Evolutionary conservation across 2,329 filamentous ascomycete genomes (phyloP).

Genomic region (Hypomyces rosellus): DNA sequence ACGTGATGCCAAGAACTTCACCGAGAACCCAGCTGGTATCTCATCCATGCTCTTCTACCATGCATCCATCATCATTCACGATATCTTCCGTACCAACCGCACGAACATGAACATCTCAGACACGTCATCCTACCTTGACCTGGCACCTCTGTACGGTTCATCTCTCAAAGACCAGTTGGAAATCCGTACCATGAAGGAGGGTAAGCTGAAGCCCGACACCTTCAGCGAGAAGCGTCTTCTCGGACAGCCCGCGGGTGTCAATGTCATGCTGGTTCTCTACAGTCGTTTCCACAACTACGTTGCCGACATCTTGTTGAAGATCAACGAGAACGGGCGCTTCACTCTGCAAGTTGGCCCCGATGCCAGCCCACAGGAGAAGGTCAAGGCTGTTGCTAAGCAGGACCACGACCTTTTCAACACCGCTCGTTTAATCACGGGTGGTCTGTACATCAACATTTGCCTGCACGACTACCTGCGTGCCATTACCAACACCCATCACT

Average conservation of each 20-base stretch:
- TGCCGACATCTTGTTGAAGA: constrained; percentile 53
- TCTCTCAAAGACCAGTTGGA: constrained; percentile 55
- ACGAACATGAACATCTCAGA: constrained; percentile 56
- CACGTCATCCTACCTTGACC: constrained; percentile 69
- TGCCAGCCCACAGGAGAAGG: constrained; percentile 22
- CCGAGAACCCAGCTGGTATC: constrained; percentile 63
- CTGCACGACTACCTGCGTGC: constrained; percentile 55
- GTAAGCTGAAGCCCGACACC: constrained; percentile 65
- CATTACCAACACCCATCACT: constrained; percentile 54
- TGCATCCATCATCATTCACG: constrained; percentile 52
- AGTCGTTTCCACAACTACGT: constrained; percentile 65
- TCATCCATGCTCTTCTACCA: constrained; percentile 71
- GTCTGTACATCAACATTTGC: constrained; percentile 51
- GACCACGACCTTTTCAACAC: constrained; percentile 52
- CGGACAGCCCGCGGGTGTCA: constrained; percentile 63
- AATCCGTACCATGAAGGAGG: constrained; percentile 57
- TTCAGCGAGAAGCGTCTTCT: constrained; percentile 61
- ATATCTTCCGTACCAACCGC: constrained; percentile 40
- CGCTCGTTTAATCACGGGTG: constrained; percentile 46
- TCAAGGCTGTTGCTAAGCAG: constrained; percentile 33
- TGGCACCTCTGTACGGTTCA: constrained; percentile 67
- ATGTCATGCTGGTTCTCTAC: constrained; percentile 62
- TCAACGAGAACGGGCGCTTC: constrained; percentile 63
- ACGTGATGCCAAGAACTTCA: constrained; percentile 42
- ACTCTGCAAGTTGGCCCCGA: constrained; percentile 30